Evolutionary conservation across 2,329 filamentous ascomycete genomes (phyloP), one percentile per base, ranked within the genome.

Genomic region (Fusarium sarcochroum): DNA sequence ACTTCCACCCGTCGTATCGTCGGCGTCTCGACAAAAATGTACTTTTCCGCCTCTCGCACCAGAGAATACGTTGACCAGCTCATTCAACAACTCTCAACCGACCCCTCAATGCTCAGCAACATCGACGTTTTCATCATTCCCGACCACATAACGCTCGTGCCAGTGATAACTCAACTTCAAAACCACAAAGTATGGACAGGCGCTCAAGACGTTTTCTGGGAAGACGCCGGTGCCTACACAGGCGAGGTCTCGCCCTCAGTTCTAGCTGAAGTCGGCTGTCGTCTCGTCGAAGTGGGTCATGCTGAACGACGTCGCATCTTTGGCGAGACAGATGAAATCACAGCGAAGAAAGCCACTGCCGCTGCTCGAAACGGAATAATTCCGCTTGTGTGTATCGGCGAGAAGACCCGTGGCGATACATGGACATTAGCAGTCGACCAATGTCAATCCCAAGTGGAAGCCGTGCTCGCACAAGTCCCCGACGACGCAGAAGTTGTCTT

Each of bases 331-430:
- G 91, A 96, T 72, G 85, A 82, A 17, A 81, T 84, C 41, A 87
- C 91, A 0, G 89, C 89, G 0, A 85, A 81, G 63, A 96, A 96
- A 80, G 92, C 91, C 0, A 85, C 84, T 0, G 92, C 92, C 0
- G 88, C 88, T 1, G 88, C 86, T 17, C 80, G 87, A 6, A 90
- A 93, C 73, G 89, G 89, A 7, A 87, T 97, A 83, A 82, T 92
- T 1, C 93, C 93, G 4, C 84, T 97, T 2, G 87, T 97, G 2
- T 97, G 93, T 79, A 88, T 97, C 20, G 93, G 93, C 13, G 93
- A 97, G 82, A 82, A 86, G 72, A 87, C 82, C 0, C 70, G 70
- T 21, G 80, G 76, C 11, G 80, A 84, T 1, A 84, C 91, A 0
- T 57, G 40, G n/a, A 84, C 84, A 0, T 76, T 82, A 2, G 92